Evolutionary conservation across 2,329 filamentous ascomycete genomes (phyloP), one percentile per base, ranked within the genome.

Genomic region (Catunica adiposa): DNA sequence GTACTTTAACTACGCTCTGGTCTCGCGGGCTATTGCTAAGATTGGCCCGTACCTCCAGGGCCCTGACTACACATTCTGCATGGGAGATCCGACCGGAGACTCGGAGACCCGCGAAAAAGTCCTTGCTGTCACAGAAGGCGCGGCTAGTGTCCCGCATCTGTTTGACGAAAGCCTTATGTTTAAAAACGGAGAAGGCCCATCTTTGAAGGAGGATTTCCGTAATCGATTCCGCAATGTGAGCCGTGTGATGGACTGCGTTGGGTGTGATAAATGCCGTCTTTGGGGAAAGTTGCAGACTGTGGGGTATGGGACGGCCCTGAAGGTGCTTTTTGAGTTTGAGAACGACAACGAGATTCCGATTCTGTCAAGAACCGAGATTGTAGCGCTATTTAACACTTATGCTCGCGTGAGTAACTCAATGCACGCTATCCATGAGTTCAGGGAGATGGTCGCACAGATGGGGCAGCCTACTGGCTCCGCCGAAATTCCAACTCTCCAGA

Each of bases 1-100:
- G 52, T 98, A 98, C 73, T 98, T 98, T 74, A 97, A 98, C 77
- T 98, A 95, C 65, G 92, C 92, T 0, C 77, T 98, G n/a, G 76
- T 98, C 42, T 84, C 90, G 25, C 85, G 92, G 52, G 92, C 92
- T 11, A 79, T 97, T 42, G 85, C 87, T 54, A 98, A 98, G 70
- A 78, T 97, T 7, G 86, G 84, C 11, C 85, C 86, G 23, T 83
- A 89, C 62, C 76, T 97, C 8, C 74, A 83, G 60, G 64, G 62
- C 3, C 60, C 70, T 29, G 74, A 79, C 60, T 97, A 97, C 71
- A 92, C 86, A 0, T 98, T 95, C 68, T 98, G 92, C 69, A 84
- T 84, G 3, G 89, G 88, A 59, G 92, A 98, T 64, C 75, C 80
- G 0, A 74, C 74, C 1, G 86, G 95, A 66, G 89, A 98, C 63